Evolutionary conservation across 1,139 yeast genomes (phyloP).

Genomic region (Debaryomycetaceae sp.): DNA sequence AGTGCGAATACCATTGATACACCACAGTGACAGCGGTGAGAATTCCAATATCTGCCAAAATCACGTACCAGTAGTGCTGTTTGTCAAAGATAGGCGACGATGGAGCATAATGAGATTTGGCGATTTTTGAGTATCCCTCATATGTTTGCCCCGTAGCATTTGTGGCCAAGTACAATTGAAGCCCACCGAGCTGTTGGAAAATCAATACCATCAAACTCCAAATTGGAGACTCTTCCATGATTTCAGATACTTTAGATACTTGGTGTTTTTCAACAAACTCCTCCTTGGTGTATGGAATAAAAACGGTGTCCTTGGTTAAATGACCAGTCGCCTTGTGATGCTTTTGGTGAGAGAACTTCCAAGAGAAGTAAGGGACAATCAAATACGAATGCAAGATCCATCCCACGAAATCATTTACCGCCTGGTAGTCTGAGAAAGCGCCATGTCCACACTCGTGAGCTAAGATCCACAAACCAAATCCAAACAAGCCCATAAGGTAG

Average conservation of each 20-base stretch:
- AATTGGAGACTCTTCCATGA: conserved; percentile 73
- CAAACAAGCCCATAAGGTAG: conserved; percentile 59
- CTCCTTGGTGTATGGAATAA: conserved; percentile 67
- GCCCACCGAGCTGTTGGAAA: conserved; percentile 75
- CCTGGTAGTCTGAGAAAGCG: conserved; percentile 70
- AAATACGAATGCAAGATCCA: conserved; percentile 79
- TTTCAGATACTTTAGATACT: conserved; percentile 48
- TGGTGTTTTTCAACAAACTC: conserved; percentile 42
- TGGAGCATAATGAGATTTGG: conserved; percentile 66
- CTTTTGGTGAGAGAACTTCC: conserved; percentile 80
- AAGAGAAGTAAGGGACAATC: conserved; percentile 80
- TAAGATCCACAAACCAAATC: conserved; percentile 80
- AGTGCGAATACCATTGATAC: conserved; percentile 60
- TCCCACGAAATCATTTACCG: conserved; percentile 72
- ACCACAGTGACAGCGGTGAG: conserved; percentile 49
- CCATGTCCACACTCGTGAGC: conserved; percentile 93
- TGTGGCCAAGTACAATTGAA: conserved; percentile 59
- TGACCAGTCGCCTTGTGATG: conserved; percentile 91
- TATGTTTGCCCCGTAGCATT: conserved; percentile 78
- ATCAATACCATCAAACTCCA: conserved; percentile 52
- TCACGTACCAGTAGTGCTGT: conserved; percentile 65
- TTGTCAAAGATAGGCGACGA: conserved; percentile 68
- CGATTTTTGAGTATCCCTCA: conserved; percentile 46
- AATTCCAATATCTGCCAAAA: conserved; percentile 73
- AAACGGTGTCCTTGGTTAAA: conserved; percentile 77